Evolutionary conservation across 345 rosid genomes (phyloP), one percentile per base, ranked within the genome.

Genomic region (Trapa incisa): DNA sequence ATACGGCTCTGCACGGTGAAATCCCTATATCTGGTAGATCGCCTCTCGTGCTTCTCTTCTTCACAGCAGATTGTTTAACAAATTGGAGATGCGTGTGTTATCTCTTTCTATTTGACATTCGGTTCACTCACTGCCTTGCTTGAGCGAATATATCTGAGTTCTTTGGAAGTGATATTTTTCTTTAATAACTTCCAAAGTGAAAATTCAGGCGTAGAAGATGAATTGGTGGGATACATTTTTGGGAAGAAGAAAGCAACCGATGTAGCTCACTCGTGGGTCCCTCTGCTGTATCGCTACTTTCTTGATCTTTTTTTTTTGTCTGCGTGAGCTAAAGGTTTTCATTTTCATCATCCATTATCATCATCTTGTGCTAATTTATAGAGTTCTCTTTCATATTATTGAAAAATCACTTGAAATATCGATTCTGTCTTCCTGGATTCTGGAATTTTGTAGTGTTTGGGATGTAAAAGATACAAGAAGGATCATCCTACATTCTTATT

Each of bases 171-270:
- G 35, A 9, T 22, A 15, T 13, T 61, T 61, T 61, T 37, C 12
- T 45, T 1, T 5, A 45, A 45, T 45, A 45, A 45, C 47, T 17
- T 38, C 32, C 47, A 38, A 37, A 78, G 73, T 33, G 65, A 61
- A 37, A 38, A 60, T 69, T 35, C 84, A 89, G 98, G 92, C 45
- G 39, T 85, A 17, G 96, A 85, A 68, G 82, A 80, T 80, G 86
- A 76, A 41, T 76, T 93, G 72, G 81, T 84, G 32, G 88, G 92
- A 47, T 93, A 87, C 80, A 66, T 93, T 9, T 72, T 85, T 75
- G 97, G 97, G 71, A 83, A 70, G 79, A 89, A 82, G 84, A 93
- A 83, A 61, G 88, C 96, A 71, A 90, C 98, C n/a, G 92, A 93
- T 82, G 89, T 85, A 50, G 97, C 96, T 83, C 98, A 87, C 72